Base-by-base conservation (phyloP, 1,139 yeast genomes). In the Hansenula anomala region DNA sequence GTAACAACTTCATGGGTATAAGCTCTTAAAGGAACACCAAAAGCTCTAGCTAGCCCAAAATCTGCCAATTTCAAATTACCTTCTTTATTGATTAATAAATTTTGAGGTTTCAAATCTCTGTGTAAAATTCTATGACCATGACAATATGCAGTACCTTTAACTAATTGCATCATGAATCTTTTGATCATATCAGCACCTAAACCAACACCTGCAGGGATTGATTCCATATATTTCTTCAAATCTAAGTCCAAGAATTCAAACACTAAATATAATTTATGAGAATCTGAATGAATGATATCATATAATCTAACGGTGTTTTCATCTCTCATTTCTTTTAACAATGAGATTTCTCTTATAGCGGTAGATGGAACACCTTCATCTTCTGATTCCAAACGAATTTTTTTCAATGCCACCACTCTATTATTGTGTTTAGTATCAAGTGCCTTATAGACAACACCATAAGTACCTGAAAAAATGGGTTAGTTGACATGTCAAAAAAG, bases 341-440 rank as follows among this genome's bases (percentile, higher is more conserved):
- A 73, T 1, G 97, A 90, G 51, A 92, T 92, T 62, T 92, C 99
- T 51, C 99, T 75, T 46, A 92, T 92, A 3, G 99, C 97, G 0
- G 99, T 94, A 16, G 96, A 87, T 6, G 98, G 98, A 27, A 92
- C 97, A 31, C 99, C 99, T 64, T 92, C 98, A 63, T 90, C 97
- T 63, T 94, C 98, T 34, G 95, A 88, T 59, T 94, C 99, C 41
- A 94, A 71, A 43, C 98, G 76, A 61, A 92, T 92, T 65, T 92
- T 92, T 63, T 92, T 92, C 53, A 94, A 69, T 0, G 99, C 99
- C 34, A 92, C 98, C 22, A 90, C 77, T 39, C 97, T 71, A 66
- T 90, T 89, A 55, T 87, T 86, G 63, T 92, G 90, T 49, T 82
- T 81, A 41, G 85, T 77, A 60, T 92, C 97, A 34, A 88, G 71